Evolutionary conservation across 192 early-diverging fungal species (phyloP), one percentile per base, ranked within the genome.

Genomic region (Coemansia javaensis): DNA sequence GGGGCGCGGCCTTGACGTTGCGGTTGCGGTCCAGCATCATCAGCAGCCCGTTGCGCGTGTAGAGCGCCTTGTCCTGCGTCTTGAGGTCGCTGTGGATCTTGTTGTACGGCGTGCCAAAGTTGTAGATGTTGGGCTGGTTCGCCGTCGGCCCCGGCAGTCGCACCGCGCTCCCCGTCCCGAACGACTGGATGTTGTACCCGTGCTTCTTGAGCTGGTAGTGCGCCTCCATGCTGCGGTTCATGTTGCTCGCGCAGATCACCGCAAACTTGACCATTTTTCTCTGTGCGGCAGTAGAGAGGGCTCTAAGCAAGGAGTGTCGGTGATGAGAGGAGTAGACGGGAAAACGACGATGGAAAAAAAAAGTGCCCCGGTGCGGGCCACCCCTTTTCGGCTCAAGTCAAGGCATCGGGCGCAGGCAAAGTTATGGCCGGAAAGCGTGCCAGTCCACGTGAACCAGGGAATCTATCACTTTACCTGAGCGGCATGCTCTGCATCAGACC

Each of bases 181-280:
- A 98, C 0, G 93, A 96, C 28, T 74, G 59, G 22, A 96, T 86
- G 50, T 87, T 80, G 63, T 89, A 94, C 2, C 88, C 89, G 15
- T 82, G 61, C 32, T 75, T 54, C 35, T 77, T 79, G 22, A 94
- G 74, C 31, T 89, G 85, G 66, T 83, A 77, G 47, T 95, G 93
- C 0, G 84, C 93, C 54, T 98, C 95, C 95, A 98, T 98, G 63
- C 86, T 89, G 25, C 95, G 79, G 63, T 98, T 98, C 77, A 93
- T 92, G 58, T 98, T 98, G 51, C 90, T 93, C 20, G 92, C 91
- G 53, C 95, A 98, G 30, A 98, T 88, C 4, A 98, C 90, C 2
- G 94, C 94, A 54, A 90, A 91, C 39, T 79, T 78, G 41, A 84
- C 87, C 86, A 88, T 88, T 16, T 15, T 54, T n/a, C n/a, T n/a